Evolutionary conservation across 225 moss, liverwort and hornwort genomes (phyloP), one percentile per base, ranked within the genome.

Genomic region (Marchantia paleacea): DNA sequence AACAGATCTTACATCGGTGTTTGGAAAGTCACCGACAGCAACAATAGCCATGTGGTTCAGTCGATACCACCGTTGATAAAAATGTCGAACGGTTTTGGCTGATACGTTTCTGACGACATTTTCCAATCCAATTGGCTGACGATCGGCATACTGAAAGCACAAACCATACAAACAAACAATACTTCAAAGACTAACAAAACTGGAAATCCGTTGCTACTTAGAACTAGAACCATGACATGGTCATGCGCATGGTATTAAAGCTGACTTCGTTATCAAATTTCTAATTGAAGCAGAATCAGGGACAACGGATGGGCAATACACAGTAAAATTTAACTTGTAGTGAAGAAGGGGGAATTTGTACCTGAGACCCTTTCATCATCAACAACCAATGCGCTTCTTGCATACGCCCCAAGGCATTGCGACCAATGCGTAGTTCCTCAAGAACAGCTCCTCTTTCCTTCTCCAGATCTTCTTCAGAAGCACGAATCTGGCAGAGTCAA

Each of bases 401-500:
- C 85, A 90, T 94, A 55, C 96, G 92, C 69, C 96, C 96, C 84
- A 87, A 80, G 58, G 96, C 96, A 84, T 96, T 96, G 65, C 94
- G 92, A 54, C 87, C 90, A 81, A 91, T 91, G 78, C 96, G 92
- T 54, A 94, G 86, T 79, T 96, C 96, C 83, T 96, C 96, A 66
- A 96, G 81, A 22, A 96, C 94, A 77, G 94, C 96, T 75, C 96
- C 96, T 85, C 96, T 91, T 89, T 96, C 96, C 84, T 96, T 96
- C 82, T 93, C 92, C 80, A 96, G 86, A 84, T 96, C 96, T 85
- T 96, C 92, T 75, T 91, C 90, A 83, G 96, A 96, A 73, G 90
- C 92, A 83, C 96, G 92, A 84, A 96, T 89, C 96, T 96, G 80
- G 1, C 30, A 68, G 12, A 54, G 19, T 63, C 31, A 22, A 47